Evolutionary conservation across 768 basidiomycete species (phyloP).

Genomic region (Kwoniella dendrophila): DNA sequence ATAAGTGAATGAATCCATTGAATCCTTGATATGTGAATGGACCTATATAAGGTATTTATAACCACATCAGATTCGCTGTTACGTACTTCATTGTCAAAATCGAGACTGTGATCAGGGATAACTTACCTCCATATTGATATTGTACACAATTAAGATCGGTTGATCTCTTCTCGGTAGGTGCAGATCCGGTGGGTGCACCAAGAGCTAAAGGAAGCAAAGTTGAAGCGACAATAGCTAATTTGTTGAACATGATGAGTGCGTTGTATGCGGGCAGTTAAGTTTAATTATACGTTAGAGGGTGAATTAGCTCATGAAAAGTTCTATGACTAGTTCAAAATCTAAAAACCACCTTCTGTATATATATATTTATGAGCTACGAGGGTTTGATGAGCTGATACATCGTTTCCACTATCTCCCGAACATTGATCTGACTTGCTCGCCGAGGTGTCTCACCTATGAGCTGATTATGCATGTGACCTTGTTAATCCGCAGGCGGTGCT

Average conservation of each 20-base stretch:
- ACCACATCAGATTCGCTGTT: not conserved
- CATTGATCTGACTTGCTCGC: too few relatives aligned
- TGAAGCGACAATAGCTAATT: not conserved
- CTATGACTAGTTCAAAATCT: too few relatives aligned
- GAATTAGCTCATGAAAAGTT: too few relatives aligned
- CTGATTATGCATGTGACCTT: slow-evolving; percentile 8
- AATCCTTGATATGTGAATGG: slow-evolving; percentile 15
- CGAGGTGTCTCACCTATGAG: too few relatives aligned
- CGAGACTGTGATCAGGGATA: not conserved
- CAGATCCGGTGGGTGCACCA: not conserved
- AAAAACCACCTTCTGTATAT: too few relatives aligned
- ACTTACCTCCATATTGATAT: slow-evolving; percentile 26
- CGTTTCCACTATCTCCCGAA: not conserved
- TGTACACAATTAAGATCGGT: slow-evolving; percentile 21
- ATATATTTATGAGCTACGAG: too few relatives aligned
- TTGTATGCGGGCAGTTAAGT: not conserved
- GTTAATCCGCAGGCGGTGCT: not conserved
- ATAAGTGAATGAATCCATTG: slow-evolving; percentile 29
- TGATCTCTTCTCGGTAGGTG: slow-evolving; percentile 2
- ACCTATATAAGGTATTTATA: not conserved
- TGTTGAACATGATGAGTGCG: slow-evolving; percentile 9
- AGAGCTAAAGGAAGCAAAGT: slow-evolving; percentile 10
- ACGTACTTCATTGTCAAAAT: not conserved
- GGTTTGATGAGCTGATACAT: too few relatives aligned
- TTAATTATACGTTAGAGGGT: not conserved